phyloP scores from a whole-genome alignment of 176 grass and related monocot species.

The Luzula sylvatica region DNA sequence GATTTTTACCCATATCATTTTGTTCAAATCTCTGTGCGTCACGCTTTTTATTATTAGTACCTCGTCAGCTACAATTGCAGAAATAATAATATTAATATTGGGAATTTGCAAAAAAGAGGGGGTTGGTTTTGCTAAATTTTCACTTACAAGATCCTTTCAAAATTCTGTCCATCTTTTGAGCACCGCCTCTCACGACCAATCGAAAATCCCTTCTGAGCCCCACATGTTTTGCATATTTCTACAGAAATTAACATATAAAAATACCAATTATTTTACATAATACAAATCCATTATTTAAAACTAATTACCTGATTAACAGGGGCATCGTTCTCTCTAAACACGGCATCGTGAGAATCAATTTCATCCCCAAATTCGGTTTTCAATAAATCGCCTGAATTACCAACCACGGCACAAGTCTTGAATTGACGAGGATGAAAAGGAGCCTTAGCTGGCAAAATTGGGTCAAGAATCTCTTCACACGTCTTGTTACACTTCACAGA shows the following conservation, averaged over 20 bases:
- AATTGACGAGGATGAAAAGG: slow-evolving; percentile 94
- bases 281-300: too few relatives aligned
- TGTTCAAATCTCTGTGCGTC: slow-evolving; percentile 79
- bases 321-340: slow-evolving; percentile 95
- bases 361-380: slow-evolving; percentile 96
- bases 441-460: slow-evolving; percentile 74
- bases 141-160: slow-evolving; percentile 96
- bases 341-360: slow-evolving; percentile 90
- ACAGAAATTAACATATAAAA: slow-evolving; percentile 16
- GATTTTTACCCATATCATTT: slow-evolving; percentile 68
- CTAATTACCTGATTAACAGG: slow-evolving; percentile 87
- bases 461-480: slow-evolving; percentile 84
- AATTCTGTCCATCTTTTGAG: slow-evolving; percentile 90
- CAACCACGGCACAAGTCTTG: slow-evolving; percentile 80
- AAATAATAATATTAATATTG: slow-evolving; percentile 7
- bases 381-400: slow-evolving; percentile 92
- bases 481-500: slow-evolving; percentile 85
- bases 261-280: too few relatives aligned
- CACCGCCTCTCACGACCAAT: slow-evolving; percentile 88
- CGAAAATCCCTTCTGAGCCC: slow-evolving; percentile 92
- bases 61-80: slow-evolving; percentile 70
- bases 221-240: slow-evolving; percentile 97
- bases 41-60: slow-evolving; percentile 95
- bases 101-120: slow-evolving; percentile 23
- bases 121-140: too few relatives aligned